Evolutionary conservation across 139 green algal genomes (phyloP).

Genomic region (Yamagishiella unicocca): DNA sequence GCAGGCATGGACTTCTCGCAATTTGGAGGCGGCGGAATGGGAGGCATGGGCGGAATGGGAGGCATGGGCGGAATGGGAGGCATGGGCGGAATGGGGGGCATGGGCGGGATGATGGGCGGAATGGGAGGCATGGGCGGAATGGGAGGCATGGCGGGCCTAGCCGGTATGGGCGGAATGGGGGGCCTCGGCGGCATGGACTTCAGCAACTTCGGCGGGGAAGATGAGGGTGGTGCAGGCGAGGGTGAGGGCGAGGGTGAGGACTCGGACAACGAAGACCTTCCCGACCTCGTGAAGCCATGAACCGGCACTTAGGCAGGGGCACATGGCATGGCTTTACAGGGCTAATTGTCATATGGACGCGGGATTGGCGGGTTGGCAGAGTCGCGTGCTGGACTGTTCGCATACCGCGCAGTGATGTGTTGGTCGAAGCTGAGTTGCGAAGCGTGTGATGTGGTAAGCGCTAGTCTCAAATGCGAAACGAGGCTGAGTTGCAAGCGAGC

Average conservation of each 20-base stretch:
- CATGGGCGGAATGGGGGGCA: conserved; percentile 43
- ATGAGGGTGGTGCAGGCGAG: background rate
- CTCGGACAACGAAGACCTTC: conserved; percentile 58
- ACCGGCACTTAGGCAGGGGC: background rate
- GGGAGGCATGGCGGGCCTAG: conserved; percentile 19
- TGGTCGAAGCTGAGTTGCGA: too few species aligned
- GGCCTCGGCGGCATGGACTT: conserved; percentile 40
- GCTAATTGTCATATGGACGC: too few species aligned
- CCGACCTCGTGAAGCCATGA: conserved; percentile 52
- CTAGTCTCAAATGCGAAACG: too few species aligned
- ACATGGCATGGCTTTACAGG: too few species aligned
- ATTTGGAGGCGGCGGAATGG: conserved; percentile 58
- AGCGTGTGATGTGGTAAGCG: too few species aligned
- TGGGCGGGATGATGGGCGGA: conserved; percentile 48
- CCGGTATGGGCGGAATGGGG: conserved; percentile 45
- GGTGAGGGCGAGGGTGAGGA: conserved; percentile 55
- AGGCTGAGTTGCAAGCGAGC: too few species aligned
- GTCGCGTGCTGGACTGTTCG: too few species aligned
- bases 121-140: conserved; percentile 57
- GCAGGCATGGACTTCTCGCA: conserved; percentile 54
- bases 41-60: conserved; percentile 52
- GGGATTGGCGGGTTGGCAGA: too few species aligned
- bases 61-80: conserved; percentile 52
- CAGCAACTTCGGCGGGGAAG: background rate
- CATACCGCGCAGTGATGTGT: too few species aligned